Evolutionary conservation across 768 basidiomycete species (phyloP).

Genomic region (Russula vinacea): DNA sequence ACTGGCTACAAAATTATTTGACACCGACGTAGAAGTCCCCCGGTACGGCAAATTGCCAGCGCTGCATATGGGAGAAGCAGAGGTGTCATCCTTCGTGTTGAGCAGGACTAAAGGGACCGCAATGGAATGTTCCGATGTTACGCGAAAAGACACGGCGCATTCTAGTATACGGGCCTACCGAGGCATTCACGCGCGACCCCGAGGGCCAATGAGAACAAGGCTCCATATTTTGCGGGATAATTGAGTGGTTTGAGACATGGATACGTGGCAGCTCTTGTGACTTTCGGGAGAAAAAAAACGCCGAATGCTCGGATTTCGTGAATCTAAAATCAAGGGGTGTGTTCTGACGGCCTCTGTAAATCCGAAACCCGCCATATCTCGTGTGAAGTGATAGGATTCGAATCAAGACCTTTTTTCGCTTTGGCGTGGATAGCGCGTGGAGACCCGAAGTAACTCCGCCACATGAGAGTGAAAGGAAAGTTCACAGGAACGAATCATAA

Average conservation of each 20-base stretch:
- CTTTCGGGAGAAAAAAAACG: neutral
- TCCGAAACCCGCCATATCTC: constrained; percentile 3
- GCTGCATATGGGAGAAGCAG: constrained; percentile 21
- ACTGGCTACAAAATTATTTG: neutral
- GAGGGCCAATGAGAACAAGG: neutral
- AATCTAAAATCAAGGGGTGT: neutral
- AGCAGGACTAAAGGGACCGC: neutral
- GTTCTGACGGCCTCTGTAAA: constrained; percentile 15
- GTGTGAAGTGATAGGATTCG: constrained; percentile 5
- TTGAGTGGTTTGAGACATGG: neutral
- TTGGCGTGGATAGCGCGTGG: neutral
- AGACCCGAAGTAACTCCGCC: neutral
- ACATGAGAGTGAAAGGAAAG: neutral
- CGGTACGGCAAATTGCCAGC: constrained; percentile 1
- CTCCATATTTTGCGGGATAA: neutral
- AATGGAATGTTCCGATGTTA: constrained; percentile 13
- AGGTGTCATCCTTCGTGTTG: neutral
- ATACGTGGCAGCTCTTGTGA: neutral
- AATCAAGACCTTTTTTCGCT: neutral
- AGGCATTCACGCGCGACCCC: constrained; percentile 3
- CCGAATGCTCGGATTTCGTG: neutral
- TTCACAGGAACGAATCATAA: neutral
- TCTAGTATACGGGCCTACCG: neutral
- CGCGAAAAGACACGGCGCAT: neutral
- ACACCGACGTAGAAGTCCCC: neutral